Evolutionary conservation across 164 flowering plant genomes (phyloP), one percentile per base, ranked within the genome.

Genomic region (Chimonanthus praecox): DNA sequence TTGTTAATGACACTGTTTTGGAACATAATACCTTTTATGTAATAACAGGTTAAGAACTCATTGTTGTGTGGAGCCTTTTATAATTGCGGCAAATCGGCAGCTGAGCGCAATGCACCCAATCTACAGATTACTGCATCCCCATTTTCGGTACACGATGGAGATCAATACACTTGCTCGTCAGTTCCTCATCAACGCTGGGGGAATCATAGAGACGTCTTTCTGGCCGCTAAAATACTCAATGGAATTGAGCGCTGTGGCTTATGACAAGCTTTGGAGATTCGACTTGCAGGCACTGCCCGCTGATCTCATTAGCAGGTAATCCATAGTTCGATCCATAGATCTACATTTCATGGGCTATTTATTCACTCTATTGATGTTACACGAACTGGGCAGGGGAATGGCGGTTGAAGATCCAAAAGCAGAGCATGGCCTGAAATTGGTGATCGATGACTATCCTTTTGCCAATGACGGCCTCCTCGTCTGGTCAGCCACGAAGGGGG

Each of bases 111-210:
- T 91, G 88, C 98, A 92, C 68, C 98, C 98, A 5, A 86, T 91
- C 20, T 75, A 88, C 69, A 88, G 85, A 78, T 73, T 91, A 33
- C 70, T 93, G 21, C 78, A 75, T 54, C 98, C 98, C 49, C 88
- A 93, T 76, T 80, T 91, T 16, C 82, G 97, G 20, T 88, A 89
- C 82, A 93, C 98, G 0, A 88, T 93, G 94, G 87, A 89, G 78
- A 90, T 91, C 78, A 93, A 91, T 65, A 88, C 89, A 6, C 80
- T 87, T 47, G 97, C 94, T 48, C 84, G 98, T 33, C 73, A 78
- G 62, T 71, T 62, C 2, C 89, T 93, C 18, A 80, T 91, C 74
- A 90, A 86, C 74, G 91, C 80, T 0, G 83, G 49, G 60, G 97
- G 97, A 0, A 78, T 87, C 49, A 89, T 93, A 58, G 98, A 93